These are phyloP conservation scores for Otatea glauca DNA, from an alignment of 176 grass and related monocot genomes.

Conservation along the genomic window DNA sequence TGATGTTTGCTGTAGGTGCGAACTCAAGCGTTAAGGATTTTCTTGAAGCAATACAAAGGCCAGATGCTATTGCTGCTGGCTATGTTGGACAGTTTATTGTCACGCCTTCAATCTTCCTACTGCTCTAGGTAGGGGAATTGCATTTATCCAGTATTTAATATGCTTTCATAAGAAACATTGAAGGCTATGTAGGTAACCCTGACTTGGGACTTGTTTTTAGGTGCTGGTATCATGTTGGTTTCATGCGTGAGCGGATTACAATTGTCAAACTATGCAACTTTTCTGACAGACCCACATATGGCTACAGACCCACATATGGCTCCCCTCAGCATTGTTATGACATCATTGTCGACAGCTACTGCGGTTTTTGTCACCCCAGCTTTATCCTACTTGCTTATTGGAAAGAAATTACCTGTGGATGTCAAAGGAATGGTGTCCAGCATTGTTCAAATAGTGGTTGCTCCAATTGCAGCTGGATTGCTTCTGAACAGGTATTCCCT, in stretches of 20 bases:
- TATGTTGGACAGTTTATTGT: slow-evolving; percentile 87
- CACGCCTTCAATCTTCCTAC: slow-evolving; percentile 90
- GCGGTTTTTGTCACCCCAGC: slow-evolving; percentile 88
- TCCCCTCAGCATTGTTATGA: slow-evolving; percentile 99
- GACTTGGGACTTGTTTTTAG: slow-evolving; percentile 42
- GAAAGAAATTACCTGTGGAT: slow-evolving; percentile 91
- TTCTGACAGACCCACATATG: slow-evolving; percentile 86
- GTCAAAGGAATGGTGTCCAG: slow-evolving; percentile 96
- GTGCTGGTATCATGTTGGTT: slow-evolving; percentile 96
- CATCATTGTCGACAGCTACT: slow-evolving; percentile 90
- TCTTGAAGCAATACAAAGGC: slow-evolving; percentile 83
- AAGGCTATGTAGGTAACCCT: not conserved
- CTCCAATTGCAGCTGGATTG: slow-evolving; percentile 87
- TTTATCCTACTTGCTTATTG: slow-evolving; percentile 92
- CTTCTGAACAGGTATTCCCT: slow-evolving; percentile 82
- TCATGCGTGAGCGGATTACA: slow-evolving; percentile 97
- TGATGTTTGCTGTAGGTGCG: slow-evolving; percentile 98
- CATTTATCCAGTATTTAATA: slow-evolving; percentile 7
- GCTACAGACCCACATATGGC: slow-evolving; percentile 91
- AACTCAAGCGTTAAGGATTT: slow-evolving; percentile 91
- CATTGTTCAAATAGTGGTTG: slow-evolving; percentile 93
- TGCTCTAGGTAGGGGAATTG: slow-evolving; percentile 62
- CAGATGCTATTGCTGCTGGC: slow-evolving; percentile 71
- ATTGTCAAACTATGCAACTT: slow-evolving; percentile 94
- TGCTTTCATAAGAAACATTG: slow-evolving; percentile 17